These are phyloP conservation scores for Byssoonygena ceratinophila DNA, from an alignment of 2,329 filamentous ascomycete species.

Conservation along the genomic window DNA sequence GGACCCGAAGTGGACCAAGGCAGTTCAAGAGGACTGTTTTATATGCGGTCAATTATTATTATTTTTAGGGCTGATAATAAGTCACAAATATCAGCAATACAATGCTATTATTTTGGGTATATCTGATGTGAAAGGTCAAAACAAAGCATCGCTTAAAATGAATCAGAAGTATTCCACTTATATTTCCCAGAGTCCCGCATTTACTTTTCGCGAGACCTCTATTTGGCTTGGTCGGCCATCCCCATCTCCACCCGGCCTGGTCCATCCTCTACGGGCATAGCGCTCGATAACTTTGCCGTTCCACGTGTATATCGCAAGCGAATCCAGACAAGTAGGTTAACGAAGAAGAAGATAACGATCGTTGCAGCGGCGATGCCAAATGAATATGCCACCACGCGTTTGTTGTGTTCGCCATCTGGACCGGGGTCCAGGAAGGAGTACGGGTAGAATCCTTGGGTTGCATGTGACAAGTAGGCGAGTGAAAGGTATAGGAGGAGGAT, in stretches of 20 bases:
- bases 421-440: constrained; percentile 66
- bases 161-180: neutral
- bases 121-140: neutral
- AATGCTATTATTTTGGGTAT: no score
- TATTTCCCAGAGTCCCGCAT: no score
- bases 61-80: no score
- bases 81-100: no score
- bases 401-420: constrained; percentile 23
- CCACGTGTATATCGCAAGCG: neutral
- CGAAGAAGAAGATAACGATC: neutral
- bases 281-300: neutral
- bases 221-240: neutral
- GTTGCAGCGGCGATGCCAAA: constrained; percentile 10
- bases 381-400: constrained; percentile 51
- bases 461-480: constrained; percentile 62
- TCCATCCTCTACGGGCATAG: neutral
- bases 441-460: constrained; percentile 61
- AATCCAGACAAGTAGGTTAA: neutral
- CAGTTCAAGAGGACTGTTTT: no score
- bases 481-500: constrained; percentile 61
- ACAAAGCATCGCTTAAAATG: neutral
- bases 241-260: neutral
- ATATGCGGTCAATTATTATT: no score
- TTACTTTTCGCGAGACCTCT: neutral
- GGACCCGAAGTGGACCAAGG: no score